Evolutionary conservation across 352 stramenopile species (phyloP), one percentile per base, ranked within the genome.

Genomic region (Pythium brachiatum): DNA sequence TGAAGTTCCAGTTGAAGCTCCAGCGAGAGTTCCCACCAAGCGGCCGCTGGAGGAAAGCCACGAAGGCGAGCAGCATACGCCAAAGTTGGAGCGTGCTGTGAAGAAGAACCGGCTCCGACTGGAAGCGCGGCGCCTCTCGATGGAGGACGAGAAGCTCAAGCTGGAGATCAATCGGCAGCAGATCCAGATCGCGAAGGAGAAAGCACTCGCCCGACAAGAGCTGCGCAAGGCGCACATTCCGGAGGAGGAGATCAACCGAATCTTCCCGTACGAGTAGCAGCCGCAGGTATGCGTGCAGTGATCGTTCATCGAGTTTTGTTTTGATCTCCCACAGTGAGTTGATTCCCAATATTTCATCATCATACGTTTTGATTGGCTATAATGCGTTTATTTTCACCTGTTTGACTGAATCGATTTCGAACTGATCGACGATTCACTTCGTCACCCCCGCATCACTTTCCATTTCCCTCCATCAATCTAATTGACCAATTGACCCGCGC

Each of bases 161-260:
- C 21, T 53, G 23, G 46, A 53, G 11, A 9, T 36, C 6, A 12
- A 34, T 53, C 26, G 23, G 21, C 46, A 34, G 16, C 46, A 53
- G 46, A 53, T 53, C 16, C 46, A 53, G 27, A 9, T 53, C 23
- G 23, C 26, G 11, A 53, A 53, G 16, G 46, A 53, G 9, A 36
- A 18, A 36, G 46, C 46, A 21, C 46, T 53, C 23, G 46, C 46
- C 3, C 46, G 46, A 16, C 23, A 53, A 53, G 46, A 48, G 41
- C 41, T 48, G 11, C 41, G 41, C 41, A 48, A 48, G 41, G 41
- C 41, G 41, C 41, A 26, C 7, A 18, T 48, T 1, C 41, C 41
- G 3, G 41, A 48, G n/a, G 6, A 48, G 18, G 41, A 48, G 41
- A 48, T 48, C 41, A 48, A 16, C 18, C 41, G 41, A 15, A 26